These are phyloP conservation scores for Moesziomyces parantarcticus DNA, from an alignment of 1,284 basidiomycete genomes.

Conservation along the genomic window DNA sequence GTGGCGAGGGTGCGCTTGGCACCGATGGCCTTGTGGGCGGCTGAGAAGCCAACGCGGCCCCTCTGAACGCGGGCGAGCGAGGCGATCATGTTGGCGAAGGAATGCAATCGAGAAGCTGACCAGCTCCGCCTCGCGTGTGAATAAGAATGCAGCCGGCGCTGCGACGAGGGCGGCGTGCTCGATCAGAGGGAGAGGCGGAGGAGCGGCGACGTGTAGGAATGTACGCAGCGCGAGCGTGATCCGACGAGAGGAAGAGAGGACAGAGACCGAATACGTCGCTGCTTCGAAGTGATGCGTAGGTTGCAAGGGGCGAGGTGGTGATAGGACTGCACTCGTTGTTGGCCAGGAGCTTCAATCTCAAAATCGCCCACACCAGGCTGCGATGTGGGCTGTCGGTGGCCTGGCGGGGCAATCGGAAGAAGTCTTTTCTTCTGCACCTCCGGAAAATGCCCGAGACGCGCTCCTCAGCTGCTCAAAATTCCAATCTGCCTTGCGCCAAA, in stretches of 20 bases:
- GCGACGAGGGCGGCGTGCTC: too few relatives aligned
- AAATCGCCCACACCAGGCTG: too few relatives aligned
- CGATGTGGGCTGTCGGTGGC: not conserved
- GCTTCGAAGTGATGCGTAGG: not conserved
- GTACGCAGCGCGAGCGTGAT: not conserved
- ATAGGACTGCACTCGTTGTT: not conserved
- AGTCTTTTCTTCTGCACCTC: not conserved
- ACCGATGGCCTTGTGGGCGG: slow-evolving; percentile 35
- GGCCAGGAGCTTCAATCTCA: too few relatives aligned
- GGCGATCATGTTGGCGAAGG: slow-evolving; percentile 30
- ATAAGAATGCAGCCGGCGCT: not conserved
- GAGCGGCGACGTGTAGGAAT: too few relatives aligned
- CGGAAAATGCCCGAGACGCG: not conserved
- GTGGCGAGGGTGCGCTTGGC: slow-evolving; percentile 40
- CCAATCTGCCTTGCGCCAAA: too few relatives aligned
- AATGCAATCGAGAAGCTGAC: not conserved
- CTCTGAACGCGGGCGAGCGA: slow-evolving; percentile 44
- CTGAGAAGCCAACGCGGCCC: slow-evolving; percentile 32
- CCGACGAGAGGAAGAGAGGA: not conserved
- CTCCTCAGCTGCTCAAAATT: not conserved
- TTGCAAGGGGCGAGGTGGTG: not conserved
- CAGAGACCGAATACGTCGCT: too few relatives aligned
- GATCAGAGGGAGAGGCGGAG: too few relatives aligned
- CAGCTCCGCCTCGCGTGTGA: not conserved
- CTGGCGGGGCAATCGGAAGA: not conserved